Evolutionary conservation across 2,329 filamentous ascomycete species (phyloP), one percentile per base, ranked within the genome.

Genomic region (Fusarium sp.): DNA sequence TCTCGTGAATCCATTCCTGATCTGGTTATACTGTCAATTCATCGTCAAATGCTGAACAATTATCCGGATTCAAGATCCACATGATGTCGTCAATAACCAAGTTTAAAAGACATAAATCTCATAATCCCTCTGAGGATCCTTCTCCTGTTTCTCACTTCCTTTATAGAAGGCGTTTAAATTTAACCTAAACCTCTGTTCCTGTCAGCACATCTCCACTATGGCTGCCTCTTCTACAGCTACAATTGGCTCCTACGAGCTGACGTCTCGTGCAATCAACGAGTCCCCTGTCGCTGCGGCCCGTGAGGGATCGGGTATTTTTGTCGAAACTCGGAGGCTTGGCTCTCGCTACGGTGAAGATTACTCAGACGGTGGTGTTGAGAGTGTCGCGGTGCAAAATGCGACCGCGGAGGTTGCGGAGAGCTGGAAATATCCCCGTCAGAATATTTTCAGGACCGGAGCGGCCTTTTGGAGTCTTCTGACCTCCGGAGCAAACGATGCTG

Each of bases 401-500:
- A 49, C 59, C 3, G 57, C 53, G 0, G 63, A 68, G 6, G 31
- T 57, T 18, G 49, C 27, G 18, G 73, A 76, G 58, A 75, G 58
- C 42, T 76, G 72, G 72, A 76, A 72, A 38, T 49, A 70, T 31
- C 74, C 74, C 39, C 70, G 54, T 7, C 58, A 58, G 3, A 90
- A 88, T 64, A 80, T 84, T 5, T 81, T 82, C 69, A 84, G 86
- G 14, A 81, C 89, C 2, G 79, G 82, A 4, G 84, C 89, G 0
- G 85, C 87, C 1, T 90, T 90, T 78, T 89, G 84, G 82, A 86
- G 84, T 11, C 88, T 91, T 66, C 75, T 88, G 9, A 84, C 88
- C 3, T 86, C 89, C 77, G 89, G 89, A 0, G 84, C 86, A 14
- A 90, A 89, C 60, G 88, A 90, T 78, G 84, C 86, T 5, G 87